phyloP scores from a whole-genome alignment of 1,139 yeast genomes.

The Saccharomyces hybrid region DNA sequence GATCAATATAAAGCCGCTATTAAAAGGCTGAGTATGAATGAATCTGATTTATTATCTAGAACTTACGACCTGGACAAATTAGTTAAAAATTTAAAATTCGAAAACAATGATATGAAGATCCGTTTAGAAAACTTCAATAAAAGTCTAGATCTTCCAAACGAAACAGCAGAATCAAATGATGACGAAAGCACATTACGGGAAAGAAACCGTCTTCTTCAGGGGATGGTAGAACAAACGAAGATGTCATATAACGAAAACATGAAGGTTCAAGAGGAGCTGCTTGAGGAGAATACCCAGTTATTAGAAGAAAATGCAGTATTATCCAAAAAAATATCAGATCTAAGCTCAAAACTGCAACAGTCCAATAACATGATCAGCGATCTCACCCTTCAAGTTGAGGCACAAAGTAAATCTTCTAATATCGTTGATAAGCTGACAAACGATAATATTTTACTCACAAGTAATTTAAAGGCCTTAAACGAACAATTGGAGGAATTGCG shows the following conservation, averaged over 20 bases:
- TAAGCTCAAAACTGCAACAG: not conserved
- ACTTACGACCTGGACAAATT: not conserved
- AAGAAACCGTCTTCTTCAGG: slow-evolving; percentile 35
- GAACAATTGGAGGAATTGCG: slow-evolving; percentile 37
- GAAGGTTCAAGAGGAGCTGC: slow-evolving; percentile 36
- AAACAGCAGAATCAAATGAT: slow-evolving; percentile 25
- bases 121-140: slow-evolving; percentile 42
- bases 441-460: slow-evolving; percentile 44
- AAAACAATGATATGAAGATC: slow-evolving; percentile 36
- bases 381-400: slow-evolving; percentile 33
- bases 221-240: slow-evolving; percentile 38
- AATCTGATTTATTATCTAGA: slow-evolving; percentile 10
- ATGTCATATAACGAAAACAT: slow-evolving; percentile 32
- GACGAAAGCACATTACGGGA: slow-evolving; percentile 24
- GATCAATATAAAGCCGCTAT: slow-evolving; percentile 35
- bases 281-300: slow-evolving; percentile 38
- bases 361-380: slow-evolving; percentile 10
- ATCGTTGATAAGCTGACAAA: slow-evolving; percentile 32
- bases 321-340: not conserved
- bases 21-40: slow-evolving; percentile 49
- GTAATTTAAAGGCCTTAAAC: not conserved
- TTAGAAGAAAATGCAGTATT: slow-evolving; percentile 34
- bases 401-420: slow-evolving; percentile 12
- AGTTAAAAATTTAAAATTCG: slow-evolving; percentile 28
- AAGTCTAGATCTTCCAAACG: slow-evolving; percentile 39